Percentiles rank a stretch among this genome's conserved stretches.
phyloP scores from a whole-genome alignment of 345 rosid genomes.

The Euphorbia lathyris region DNA sequence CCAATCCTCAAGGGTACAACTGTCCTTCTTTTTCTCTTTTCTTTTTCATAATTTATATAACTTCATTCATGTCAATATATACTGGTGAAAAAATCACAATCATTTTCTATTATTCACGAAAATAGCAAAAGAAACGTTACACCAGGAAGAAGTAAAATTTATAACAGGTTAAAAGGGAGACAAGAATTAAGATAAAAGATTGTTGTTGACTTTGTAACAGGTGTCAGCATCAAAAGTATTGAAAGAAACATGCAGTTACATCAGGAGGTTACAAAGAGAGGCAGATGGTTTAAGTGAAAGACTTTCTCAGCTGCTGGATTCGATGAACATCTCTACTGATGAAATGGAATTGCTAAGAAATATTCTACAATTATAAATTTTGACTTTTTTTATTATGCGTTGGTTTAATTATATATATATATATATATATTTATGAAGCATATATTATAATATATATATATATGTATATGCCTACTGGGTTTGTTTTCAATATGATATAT shows the following conservation, averaged over 20 bases:
- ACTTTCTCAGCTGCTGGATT: conserved; percentile 44
- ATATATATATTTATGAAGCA: no score
- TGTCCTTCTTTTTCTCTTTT: not conserved
- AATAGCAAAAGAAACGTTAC: no score
- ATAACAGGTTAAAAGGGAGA: no score
- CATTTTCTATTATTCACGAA: not conserved
- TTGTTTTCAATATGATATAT: not conserved
- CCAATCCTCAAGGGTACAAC: conserved; percentile 26
- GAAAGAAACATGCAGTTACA: conserved; percentile 50
- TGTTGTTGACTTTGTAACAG: conserved; percentile 19
- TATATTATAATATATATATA: no score
- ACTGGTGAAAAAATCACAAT: not conserved
- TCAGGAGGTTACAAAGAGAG: conserved; percentile 48
- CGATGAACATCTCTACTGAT: conserved; percentile 22
- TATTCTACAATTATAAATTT: conserved; percentile 5
- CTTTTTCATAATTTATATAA: no score
- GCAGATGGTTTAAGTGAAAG: conserved; percentile 54
- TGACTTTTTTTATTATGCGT: not conserved
- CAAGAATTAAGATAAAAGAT: no score
- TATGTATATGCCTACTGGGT: not conserved
- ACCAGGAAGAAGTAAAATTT: no score
- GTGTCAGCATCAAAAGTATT: conserved; percentile 39
- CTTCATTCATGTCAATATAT: no score
- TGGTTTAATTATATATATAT: not conserved
- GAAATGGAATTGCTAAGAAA: conserved; percentile 26